Conservation (phyloP, 352 stramenopile genomes). For the Phytophthora capsici region DNA sequence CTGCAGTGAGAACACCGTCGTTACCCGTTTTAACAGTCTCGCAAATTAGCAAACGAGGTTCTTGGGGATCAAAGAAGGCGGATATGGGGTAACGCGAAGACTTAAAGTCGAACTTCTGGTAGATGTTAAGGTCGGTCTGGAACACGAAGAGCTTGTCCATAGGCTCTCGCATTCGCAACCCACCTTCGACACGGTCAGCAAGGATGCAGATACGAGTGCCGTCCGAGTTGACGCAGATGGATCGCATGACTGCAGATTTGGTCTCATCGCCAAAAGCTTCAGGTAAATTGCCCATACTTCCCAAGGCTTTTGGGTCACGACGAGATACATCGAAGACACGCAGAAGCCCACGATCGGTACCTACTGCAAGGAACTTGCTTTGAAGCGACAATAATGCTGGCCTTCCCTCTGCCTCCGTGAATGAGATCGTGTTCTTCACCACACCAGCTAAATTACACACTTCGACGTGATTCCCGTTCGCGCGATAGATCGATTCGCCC, state of each 20-base stretch:
- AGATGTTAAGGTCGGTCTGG: constrained; percentile 89
- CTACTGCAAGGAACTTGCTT: constrained; percentile 91
- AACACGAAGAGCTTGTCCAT: constrained; percentile 91
- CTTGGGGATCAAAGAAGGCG: constrained; percentile 91
- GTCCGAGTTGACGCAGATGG: constrained; percentile 86
- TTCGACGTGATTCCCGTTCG: constrained; percentile 87
- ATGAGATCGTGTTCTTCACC: constrained; percentile 89
- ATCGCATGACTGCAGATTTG: constrained; percentile 62
- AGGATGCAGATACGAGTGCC: constrained; percentile 92
- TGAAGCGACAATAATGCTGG: constrained; percentile 87
- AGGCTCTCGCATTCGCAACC: constrained; percentile 84
- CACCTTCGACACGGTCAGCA: constrained; percentile 74
- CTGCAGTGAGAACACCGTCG: constrained; percentile 26
- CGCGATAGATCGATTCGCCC: constrained; percentile 89
- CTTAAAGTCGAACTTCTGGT: constrained; percentile 92
- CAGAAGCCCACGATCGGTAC: constrained; percentile 83
- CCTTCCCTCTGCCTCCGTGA: constrained; percentile 90
- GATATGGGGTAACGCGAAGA: constrained; percentile 69
- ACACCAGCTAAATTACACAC: constrained; percentile 89
- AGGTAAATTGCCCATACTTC: constrained; percentile 81
- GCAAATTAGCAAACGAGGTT: constrained; percentile 88
- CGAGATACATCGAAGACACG: constrained; percentile 90
- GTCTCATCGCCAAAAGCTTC: constrained; percentile 68
- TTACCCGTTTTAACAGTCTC: constrained; percentile 72
- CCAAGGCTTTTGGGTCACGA: constrained; percentile 86